Evolutionary conservation across 805 yeast species (phyloP).

Genomic region (Tetrapisispora fleetii): DNA sequence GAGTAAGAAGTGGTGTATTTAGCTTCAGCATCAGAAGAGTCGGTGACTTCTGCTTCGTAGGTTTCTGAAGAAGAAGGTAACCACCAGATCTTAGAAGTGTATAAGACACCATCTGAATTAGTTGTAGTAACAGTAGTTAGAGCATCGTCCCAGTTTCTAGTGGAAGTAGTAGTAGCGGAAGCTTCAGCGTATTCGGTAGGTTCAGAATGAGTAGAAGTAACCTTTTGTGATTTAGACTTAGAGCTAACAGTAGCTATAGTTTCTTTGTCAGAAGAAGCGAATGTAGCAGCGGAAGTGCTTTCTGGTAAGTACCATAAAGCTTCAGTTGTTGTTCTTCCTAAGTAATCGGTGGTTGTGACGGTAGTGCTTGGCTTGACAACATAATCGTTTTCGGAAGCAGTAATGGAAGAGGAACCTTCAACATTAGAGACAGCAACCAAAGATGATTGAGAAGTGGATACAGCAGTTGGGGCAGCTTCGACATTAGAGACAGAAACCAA

Average conservation of each 20-base stretch:
- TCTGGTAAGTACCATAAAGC: conserved; percentile 12
- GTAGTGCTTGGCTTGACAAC: conserved; percentile 14
- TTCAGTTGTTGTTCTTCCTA: conserved; percentile 13
- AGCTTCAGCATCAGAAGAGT: background rate
- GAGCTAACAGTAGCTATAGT: background rate
- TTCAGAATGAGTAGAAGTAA: background rate
- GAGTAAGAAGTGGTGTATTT: background rate
- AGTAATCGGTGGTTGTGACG: conserved; percentile 14
- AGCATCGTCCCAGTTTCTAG: conserved; percentile 4
- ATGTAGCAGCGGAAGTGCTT: background rate
- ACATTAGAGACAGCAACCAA: conserved; percentile 2
- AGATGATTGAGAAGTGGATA: background rate
- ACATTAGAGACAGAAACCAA: conserved; percentile 1
- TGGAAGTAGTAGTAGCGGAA: conserved; percentile 1
- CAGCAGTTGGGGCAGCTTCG: background rate
- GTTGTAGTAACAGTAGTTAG: conserved; percentile 8
- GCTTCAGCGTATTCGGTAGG: background rate
- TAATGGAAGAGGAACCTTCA: background rate
- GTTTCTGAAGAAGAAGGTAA: conserved; percentile 13
- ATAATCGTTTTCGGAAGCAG: background rate
- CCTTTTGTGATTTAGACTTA: background rate
- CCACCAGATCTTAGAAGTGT: conserved; percentile 27
- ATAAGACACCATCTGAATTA: conserved; percentile 15
- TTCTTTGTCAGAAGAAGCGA: background rate
- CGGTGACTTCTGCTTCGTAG: background rate